Percentiles rank a stretch among this genome's conserved stretches.
Evolutionary conservation across 202 grass and related monocot genomes (phyloP).

Genomic region (Panicum hallii): DNA sequence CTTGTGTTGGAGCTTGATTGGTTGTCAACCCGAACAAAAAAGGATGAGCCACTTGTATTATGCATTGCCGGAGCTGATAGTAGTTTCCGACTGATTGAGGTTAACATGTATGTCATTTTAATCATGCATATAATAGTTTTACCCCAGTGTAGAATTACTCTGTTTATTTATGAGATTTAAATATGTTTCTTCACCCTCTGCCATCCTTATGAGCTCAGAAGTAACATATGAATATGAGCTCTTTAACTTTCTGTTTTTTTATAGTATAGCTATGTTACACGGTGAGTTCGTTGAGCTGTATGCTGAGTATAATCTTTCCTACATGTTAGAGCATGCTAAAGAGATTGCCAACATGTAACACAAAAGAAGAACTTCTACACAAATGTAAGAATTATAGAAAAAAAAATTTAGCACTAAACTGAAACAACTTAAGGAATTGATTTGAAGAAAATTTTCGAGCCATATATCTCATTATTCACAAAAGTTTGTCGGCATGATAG

Average conservation of each 20-base stretch:
- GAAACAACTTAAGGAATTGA: conserved; percentile 3
- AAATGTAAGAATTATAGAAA: conserved; percentile 1
- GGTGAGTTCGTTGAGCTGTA: neutral
- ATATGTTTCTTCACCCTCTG: neutral
- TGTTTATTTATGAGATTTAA: conserved; percentile 33
- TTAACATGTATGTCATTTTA: conserved; percentile 91
- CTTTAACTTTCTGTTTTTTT: conserved; percentile 32
- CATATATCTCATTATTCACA: conserved; percentile 16
- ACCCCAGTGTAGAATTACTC: conserved; percentile 25
- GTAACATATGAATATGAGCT: no score
- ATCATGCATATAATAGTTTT: conserved; percentile 34
- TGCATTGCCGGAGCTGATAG: conserved; percentile 99
- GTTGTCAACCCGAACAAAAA: conserved; percentile 87
- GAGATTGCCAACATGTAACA: conserved; percentile 25
- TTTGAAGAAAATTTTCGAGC: neutral
- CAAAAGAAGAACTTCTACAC: conserved; percentile 3
- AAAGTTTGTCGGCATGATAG: conserved; percentile 9
- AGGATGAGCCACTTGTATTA: conserved; percentile 88
- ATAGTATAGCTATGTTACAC: conserved; percentile 13
- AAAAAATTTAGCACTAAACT: neutral
- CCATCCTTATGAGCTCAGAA: no score
- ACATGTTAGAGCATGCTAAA: conserved; percentile 11
- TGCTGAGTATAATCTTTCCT: neutral
- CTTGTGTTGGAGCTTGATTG: conserved; percentile 99
- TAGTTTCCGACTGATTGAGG: conserved; percentile 94